Evolutionary conservation across 2,329 filamentous ascomycete species (phyloP).

Genomic region (Botrytis cinerea): DNA sequence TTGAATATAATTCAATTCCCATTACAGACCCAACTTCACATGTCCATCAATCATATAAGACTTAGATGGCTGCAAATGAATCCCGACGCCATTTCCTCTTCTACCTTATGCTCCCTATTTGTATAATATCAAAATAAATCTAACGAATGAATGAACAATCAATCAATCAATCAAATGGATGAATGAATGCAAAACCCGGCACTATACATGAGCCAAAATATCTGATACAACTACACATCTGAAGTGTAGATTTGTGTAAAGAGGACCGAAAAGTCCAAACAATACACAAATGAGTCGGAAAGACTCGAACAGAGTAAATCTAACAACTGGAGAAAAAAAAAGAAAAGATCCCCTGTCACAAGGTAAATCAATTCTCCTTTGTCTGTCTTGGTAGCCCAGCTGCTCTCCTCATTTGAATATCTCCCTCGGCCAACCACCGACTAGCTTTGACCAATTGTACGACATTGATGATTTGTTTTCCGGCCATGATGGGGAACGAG

Average conservation of each 20-base stretch:
- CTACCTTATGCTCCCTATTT: conserved; percentile 20
- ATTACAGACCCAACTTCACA: neutral
- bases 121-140: conserved; percentile 14
- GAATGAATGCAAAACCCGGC: neutral
- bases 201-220: conserved; percentile 21
- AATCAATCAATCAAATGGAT: neutral
- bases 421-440: conserved; percentile 90
- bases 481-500: conserved; percentile 82
- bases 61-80: conserved; percentile 6
- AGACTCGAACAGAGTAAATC: conserved; percentile 22
- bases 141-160: conserved; percentile 9
- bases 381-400: conserved; percentile 55
- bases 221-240: conserved; percentile 23
- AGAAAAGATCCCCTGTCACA: neutral
- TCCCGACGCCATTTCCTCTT: conserved; percentile 9
- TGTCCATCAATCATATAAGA: conserved; percentile 6
- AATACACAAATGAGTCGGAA: conserved; percentile 23
- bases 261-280: neutral
- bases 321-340: neutral
- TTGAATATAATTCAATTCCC: neutral
- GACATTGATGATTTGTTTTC: conserved; percentile 93
- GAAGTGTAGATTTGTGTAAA: conserved; percentile 20
- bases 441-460: conserved; percentile 93
- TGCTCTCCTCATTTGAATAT: conserved; percentile 64
- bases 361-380: conserved; percentile 35